Evolutionary conservation across 495 filamentous ascomycete genomes (phyloP), one percentile per base, ranked within the genome.

Genomic region (Endocarpon pusillum): DNA sequence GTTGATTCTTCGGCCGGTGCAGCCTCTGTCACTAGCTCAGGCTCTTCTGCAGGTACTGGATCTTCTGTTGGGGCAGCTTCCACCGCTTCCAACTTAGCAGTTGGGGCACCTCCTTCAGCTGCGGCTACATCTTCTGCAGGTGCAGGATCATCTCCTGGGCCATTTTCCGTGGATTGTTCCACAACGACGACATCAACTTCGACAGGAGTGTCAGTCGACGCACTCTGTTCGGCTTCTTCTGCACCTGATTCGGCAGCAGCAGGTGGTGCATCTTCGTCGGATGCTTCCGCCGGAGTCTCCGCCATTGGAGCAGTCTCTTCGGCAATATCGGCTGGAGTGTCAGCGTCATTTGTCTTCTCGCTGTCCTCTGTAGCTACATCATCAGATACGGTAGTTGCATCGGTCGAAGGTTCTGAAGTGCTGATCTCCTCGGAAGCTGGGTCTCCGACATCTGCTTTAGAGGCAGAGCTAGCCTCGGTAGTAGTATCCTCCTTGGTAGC

Each of bases 41-140:
- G 17, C 22, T 28, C 27, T 19, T 23, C 27, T 4, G 22, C 21
- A 4, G 42, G 36, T 3, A 21, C 16, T 28, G 44, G 35, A 16
- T 32, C 31, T 37, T 42, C 32, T 31, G 39, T 35, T 16, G 38
- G 41, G 17, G 32, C 41, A n/a, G 32, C 31, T 2, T 36, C 39
- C 15, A 23, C 20, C 17, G 19, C 33, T 35, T 9, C 12, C 14
- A 12, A 8, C 3, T 32, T 26, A 1, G 36, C 39, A n/a, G 28
- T 23, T n/a, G 19, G 21, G 34, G n/a, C 10, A n/a, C 12, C 23
- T 25, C 12, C 23, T 25, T 8, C 8, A 25, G 23, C 32, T 31
- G 37, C 26, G 9, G 45, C 14, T 33, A 36, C 18, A 17, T 39
- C 35, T n/a, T 48, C 44, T 33, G 20, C 20, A 19, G 35, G 12